Base-by-base conservation (phyloP, 495 filamentous ascomycete species). In the Geopyxis carbonaria region DNA sequence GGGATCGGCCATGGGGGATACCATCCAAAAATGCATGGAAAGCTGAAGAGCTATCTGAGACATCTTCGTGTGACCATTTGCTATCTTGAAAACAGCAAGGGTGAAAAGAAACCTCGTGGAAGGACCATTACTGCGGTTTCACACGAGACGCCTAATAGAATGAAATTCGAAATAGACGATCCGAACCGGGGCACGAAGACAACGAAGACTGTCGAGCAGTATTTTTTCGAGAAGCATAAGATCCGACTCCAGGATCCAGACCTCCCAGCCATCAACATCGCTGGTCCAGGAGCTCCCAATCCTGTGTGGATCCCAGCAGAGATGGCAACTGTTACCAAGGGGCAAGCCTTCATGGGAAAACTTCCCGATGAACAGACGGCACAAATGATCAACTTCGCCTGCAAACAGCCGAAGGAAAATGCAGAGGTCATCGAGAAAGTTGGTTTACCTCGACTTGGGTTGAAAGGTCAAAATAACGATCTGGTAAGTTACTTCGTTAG, bases 221-320 rank as follows among this genome's bases (percentile, higher is more conserved):
- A 54, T 44, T 64, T 58, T 42, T 16, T 29, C 8, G 27, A 42
- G 20, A 31, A 61, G 16, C 68, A 72, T 53, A 53, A 62, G 2
- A 61, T 68, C 2, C 50, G 45, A 1, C 29, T 64, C 2, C 2
- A 43, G 20, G 38, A 61, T 14, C 59, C 61, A 0, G 44, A 53
- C 0, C 42, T 69, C 5, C 80, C 81, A 0, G 64, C 87, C 3
- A 58, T 93, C 41, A 85, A 91, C 49, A 64, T 77, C 9, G n/a
- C n/a, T n/a, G n/a, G n/a, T n/a, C n/a, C n/a, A n/a, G 80, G 80
- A 4, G 73, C 57, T 13, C 55, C 61, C 0, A 67, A 64, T 16
- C 76, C 81, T 0, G 61, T 60, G 15, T 87, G 78, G 45, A 25
- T 55, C 22, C 51, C 51, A 1, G 42, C 51, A 13, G 51, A 55